Evolutionary conservation across 2,329 filamentous ascomycete genomes (phyloP).

Genomic region (Fusarium sp.): DNA sequence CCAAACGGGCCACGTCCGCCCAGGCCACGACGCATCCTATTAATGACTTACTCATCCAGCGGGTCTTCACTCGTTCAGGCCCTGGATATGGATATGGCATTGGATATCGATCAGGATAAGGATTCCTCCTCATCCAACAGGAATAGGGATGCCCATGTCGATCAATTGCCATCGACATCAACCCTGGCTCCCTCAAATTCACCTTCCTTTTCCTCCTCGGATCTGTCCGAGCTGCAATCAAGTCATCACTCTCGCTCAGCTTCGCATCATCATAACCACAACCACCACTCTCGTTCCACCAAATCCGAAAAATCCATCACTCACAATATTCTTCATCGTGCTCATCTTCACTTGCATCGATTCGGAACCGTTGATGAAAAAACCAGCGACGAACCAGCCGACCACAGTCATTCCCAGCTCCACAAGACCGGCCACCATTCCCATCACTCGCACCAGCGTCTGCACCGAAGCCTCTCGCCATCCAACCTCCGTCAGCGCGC

Average conservation of each 20-base stretch:
- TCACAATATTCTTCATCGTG: constrained; percentile 28
- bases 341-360: constrained; percentile 37
- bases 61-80: constrained; percentile 56
- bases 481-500: constrained; percentile 30
- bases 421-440: constrained; percentile 44
- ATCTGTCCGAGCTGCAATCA: constrained; percentile 23
- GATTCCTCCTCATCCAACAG: constrained; percentile 24
- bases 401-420: constrained; percentile 22
- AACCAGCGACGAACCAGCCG: constrained; percentile 25
- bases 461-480: constrained; percentile 31
- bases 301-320: constrained; percentile 12
- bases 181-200: constrained; percentile 37
- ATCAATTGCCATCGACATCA: constrained; percentile 38
- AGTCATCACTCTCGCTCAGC: constrained; percentile 32
- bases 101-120: constrained; percentile 38
- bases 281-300: constrained; percentile 35
- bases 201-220: constrained; percentile 38
- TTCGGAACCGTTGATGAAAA: constrained; percentile 26
- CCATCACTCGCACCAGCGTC: constrained; percentile 39
- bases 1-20: constrained; percentile 43
- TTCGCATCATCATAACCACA: constrained; percentile 28
- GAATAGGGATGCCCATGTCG: constrained; percentile 40
- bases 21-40: constrained; percentile 40
- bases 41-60: constrained; percentile 52
- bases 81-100: constrained; percentile 45